Conservation (phyloP, 441 rosid genomes). For the Adansonia rubrostipa region DNA sequence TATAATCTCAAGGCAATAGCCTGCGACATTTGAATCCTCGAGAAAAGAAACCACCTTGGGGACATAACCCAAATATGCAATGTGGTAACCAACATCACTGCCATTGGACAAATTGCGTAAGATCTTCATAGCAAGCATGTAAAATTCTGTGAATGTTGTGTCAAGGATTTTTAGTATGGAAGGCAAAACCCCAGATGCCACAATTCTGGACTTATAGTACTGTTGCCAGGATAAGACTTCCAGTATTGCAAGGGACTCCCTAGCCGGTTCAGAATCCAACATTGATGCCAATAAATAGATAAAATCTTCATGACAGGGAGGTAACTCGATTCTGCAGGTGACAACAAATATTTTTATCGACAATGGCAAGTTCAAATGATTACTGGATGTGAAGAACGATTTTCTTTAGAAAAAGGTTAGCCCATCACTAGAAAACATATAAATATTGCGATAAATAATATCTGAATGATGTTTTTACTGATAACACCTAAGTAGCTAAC, state of each 20-base stretch:
- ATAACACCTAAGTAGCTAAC: too few species aligned
- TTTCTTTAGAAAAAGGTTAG: too few species aligned
- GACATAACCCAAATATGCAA: conserved; percentile 40
- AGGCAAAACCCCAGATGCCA: conserved; percentile 39
- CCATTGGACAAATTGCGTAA: conserved; percentile 39
- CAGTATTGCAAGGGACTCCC: conserved; percentile 37
- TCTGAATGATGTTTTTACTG: too few species aligned
- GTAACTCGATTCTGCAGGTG: conserved; percentile 36
- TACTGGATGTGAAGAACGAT: too few species aligned
- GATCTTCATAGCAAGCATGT: conserved; percentile 37
- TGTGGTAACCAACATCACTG: conserved; percentile 34
- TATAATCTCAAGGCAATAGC: conserved; percentile 35
- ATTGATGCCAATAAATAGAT: conserved; percentile 33
- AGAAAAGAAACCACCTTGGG: conserved; percentile 36
- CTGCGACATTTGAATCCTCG: conserved; percentile 34
- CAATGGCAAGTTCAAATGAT: too few species aligned
- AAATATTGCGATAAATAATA: too few species aligned
- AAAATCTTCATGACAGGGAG: conserved; percentile 34
- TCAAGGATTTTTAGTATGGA: conserved; percentile 40
- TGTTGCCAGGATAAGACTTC: conserved; percentile 37
- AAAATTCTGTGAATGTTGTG: conserved; percentile 18
- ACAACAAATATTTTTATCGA: conserved; percentile 16
- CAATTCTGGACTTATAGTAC: conserved; percentile 25
- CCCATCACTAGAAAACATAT: too few species aligned
- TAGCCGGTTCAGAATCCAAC: conserved; percentile 34